phyloP scores from a whole-genome alignment of 805 yeast species.

The Candida oleophila region DNA sequence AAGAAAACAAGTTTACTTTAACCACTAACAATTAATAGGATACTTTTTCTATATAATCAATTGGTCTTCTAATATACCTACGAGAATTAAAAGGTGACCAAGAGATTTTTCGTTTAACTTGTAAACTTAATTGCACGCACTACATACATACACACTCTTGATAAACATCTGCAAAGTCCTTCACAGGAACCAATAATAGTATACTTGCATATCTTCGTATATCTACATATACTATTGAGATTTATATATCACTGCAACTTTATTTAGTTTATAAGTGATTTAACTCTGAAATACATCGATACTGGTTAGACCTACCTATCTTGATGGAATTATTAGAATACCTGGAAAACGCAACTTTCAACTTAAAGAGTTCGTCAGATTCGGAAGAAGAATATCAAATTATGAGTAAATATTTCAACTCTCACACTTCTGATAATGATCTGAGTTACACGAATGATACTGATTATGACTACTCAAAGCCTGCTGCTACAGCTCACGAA shows the following conservation, averaged over 20 bases:
- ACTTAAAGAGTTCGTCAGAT: constrained; percentile 6
- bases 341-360: constrained; percentile 4
- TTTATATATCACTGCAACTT: neutral
- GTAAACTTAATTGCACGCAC: too few species aligned
- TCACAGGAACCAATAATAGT: too few species aligned
- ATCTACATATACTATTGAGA: neutral
- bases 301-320: constrained; percentile 2
- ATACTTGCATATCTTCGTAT: too few species aligned
- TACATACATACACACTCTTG: too few species aligned
- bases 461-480: constrained; percentile 3
- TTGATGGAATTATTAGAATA: constrained; percentile 7
- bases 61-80: too few species aligned
- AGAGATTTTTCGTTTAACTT: too few species aligned
- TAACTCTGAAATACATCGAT: neutral
- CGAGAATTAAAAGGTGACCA: too few species aligned
- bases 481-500: neutral
- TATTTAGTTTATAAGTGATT: neutral
- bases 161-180: too few species aligned
- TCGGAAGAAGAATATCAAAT: constrained; percentile 7
- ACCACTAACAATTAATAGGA: too few species aligned
- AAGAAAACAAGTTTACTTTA: too few species aligned
- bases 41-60: too few species aligned
- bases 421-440: constrained; percentile 6
- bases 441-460: constrained; percentile 7
- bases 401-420: constrained; percentile 5